Percentiles rank a stretch among this genome's conserved stretches.
Evolutionary conservation across 1,284 basidiomycete species (phyloP).

Genomic region (Earliella scabrosa): DNA sequence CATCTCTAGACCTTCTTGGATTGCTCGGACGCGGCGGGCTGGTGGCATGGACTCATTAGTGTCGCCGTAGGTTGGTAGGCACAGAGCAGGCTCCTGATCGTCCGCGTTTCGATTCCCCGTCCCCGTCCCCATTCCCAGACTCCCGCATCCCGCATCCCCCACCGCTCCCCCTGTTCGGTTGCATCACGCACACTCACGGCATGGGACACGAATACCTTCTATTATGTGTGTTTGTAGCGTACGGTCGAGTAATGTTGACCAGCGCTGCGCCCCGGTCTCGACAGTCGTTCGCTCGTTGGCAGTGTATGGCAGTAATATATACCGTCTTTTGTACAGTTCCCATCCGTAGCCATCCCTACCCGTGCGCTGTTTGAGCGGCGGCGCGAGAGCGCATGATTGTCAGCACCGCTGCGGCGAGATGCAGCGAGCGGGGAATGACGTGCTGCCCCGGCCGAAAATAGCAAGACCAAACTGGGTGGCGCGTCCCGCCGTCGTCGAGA

Average conservation of each 20-base stretch:
- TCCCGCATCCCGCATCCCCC: constrained; percentile 2
- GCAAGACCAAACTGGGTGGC: background rate
- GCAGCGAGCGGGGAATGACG: background rate
- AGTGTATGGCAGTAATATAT: constrained; percentile 24
- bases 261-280: constrained; percentile 8
- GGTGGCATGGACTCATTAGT: constrained; percentile 4
- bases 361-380: constrained; percentile 12
- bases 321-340: constrained; percentile 18
- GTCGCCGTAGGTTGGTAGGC: background rate
- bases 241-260: constrained; percentile 24
- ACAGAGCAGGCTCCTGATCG: constrained; percentile 5
- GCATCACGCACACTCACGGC: background rate
- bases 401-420: background rate
- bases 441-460: constrained; percentile 13
- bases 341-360: too few relatives aligned
- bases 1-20: constrained; percentile 1
- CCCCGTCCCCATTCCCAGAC: background rate
- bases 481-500: background rate
- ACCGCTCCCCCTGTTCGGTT: background rate
- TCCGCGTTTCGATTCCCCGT: too few relatives aligned
- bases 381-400: background rate
- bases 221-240: constrained; percentile 16
- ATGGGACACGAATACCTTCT: background rate
- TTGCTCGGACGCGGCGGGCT: background rate
- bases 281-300: constrained; percentile 17